phyloP scores from a whole-genome alignment of 225 moss, liverwort and hornwort genomes.

The Marchantia polymorpha region DNA sequence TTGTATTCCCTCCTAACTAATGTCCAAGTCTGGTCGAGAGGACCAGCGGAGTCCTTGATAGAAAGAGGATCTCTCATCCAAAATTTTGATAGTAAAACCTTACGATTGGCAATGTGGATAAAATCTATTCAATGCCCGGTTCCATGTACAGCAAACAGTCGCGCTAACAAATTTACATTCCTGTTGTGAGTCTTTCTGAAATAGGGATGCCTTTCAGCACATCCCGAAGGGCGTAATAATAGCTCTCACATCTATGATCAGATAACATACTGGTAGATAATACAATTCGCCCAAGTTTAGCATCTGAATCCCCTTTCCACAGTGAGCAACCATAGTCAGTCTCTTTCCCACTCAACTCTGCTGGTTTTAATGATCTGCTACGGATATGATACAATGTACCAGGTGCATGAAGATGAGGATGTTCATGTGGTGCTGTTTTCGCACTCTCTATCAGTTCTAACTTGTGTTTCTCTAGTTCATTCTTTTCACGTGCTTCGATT shows the following conservation, averaged over 20 bases:
- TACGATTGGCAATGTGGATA: too few species aligned
- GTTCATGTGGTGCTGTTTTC: conserved; percentile 24
- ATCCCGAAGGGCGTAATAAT: conserved; percentile 78
- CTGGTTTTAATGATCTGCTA: conserved; percentile 35
- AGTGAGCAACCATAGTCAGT: conserved; percentile 32
- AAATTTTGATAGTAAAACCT: too few species aligned
- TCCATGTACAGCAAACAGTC: too few species aligned
- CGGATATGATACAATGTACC: conserved; percentile 49
- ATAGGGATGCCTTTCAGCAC: conserved; percentile 73
- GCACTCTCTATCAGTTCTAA: conserved; percentile 26
- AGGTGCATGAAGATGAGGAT: conserved; percentile 39
- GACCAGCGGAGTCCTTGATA: too few species aligned
- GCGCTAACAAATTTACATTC: neutral
- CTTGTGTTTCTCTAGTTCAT: conserved; percentile 37
- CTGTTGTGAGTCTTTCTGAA: neutral
- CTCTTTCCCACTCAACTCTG: conserved; percentile 29
- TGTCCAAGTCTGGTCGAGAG: too few species aligned
- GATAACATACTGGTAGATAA: conserved; percentile 74
- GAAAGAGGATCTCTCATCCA: too few species aligned
- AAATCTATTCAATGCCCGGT: too few species aligned
- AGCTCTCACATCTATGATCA: conserved; percentile 81
- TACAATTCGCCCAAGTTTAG: conserved; percentile 66
- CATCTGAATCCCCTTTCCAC: conserved; percentile 57
- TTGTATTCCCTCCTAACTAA: too few species aligned
- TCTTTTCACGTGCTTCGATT: conserved; percentile 6